Base-by-base conservation (phyloP, 1,284 basidiomycete species). In the Apiotrichum sp. region DNA sequence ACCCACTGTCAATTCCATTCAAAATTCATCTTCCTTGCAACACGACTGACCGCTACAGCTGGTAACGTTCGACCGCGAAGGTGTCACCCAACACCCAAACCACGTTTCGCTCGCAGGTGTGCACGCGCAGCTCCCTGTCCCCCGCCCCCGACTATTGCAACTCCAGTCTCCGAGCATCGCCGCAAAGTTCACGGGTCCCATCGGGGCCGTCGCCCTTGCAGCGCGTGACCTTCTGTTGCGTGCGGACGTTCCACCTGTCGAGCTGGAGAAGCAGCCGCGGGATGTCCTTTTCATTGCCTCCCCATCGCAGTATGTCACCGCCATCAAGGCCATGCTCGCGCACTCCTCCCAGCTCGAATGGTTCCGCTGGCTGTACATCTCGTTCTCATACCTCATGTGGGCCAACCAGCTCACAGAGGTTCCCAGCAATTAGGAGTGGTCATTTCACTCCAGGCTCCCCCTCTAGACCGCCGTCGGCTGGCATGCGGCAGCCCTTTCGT, bases 341-440 rank as follows among this genome's bases (percentile, higher is more conserved):
- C 93, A 97, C 68, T 58, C 75, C 55, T 84, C 83, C 54, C 93
- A 97, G 78, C 76, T 91, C 61, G 83, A 86, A 29, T 96, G 93
- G 93, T 96, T 93, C 77, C 82, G 93, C 48, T 89, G 85, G 82
- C 76, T 93, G 49, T 92, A 93, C 67, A 80, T 95, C 36, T 62
- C 75, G n/a, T 87, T 87, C 66, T 93, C 89, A 35, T 80, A 87
- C 59, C 92, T 95, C 68, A 87, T 96, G 86, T 96, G 91, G 91
- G 84, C 89, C 46, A 93, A 93, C 62, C 84, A 89, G 62, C 86
- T 89, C 80, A 77, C 81, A 16, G 61, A 69, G 14, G n/a, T 43
- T 16, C 16, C 29, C 29, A 14, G 41, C 41, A 40, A 31, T 40
- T 40, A 50, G 39, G 33, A 31, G 22, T 22, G 22, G 22, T 22